Base-by-base conservation (phyloP, 495 filamentous ascomycete species). In the Podospora pseudopauciseta region DNA sequence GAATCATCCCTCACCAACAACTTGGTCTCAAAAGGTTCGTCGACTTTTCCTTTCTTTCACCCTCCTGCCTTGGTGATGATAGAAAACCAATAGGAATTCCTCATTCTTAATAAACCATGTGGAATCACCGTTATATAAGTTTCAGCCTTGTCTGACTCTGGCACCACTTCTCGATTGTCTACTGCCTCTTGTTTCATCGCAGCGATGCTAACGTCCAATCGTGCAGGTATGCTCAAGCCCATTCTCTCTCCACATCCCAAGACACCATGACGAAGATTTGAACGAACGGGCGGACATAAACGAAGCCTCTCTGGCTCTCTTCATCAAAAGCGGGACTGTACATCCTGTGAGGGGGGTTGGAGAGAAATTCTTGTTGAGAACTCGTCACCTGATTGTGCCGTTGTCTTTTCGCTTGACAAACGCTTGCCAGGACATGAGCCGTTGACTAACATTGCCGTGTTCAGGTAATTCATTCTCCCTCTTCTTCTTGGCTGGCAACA, bases 231-330 rank as follows among this genome's bases (percentile, higher is more conserved):
- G 86, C 86, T 80, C 80, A 64, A 75, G 68, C 68, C 70, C 57
- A 68, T 67, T 58, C 58, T 67, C 70, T 64, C 69, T 19, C 20
- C 57, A 58, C 18, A 54, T 61, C 39, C 60, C 60, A 27, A 66
- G 80, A 82, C 83, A 92, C 93, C 89, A 95, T 87, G 92, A 97
- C 70, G 77, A 89, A 88, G 44, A 77, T 77, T 92, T 93, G 91
- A 96, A 95, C 92, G 92, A 93, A 93, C 93, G 92, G 93, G 93
- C 93, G 93, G 93, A 94, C 93, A 96, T 89, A 96, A 75, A 86
- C 84, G 87, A 90, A 88, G 86, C 86, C 85, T 79, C 80, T 73
- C 78, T 75, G 82, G 78, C 79, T 80, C 83, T 83, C 83, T 86
- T 87, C 81, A 77, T 80, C 82, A 85, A 88, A 87, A 84, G 85